Base-by-base conservation (phyloP, 352 stramenopile species). In the Sclerospora graminicola region DNA sequence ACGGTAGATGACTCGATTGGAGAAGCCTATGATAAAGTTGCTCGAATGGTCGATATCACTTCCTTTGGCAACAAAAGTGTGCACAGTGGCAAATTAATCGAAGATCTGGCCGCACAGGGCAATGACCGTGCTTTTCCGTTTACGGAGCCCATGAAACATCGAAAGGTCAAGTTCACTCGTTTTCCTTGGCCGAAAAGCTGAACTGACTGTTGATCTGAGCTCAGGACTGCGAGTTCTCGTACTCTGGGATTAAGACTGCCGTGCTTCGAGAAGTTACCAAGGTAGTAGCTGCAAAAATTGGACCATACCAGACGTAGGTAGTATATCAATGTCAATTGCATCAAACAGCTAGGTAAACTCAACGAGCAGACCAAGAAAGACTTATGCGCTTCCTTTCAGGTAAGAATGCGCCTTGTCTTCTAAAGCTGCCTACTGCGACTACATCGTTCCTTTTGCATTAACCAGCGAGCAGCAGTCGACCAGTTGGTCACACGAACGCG, bases 21-120 rank as follows among this genome's bases (percentile, higher is more conserved):
- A 10, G 96, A 99, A 72, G 93, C 93, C 5, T 99, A 97, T 54
- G 96, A 99, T 55, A 99, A 99, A 69, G 95, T 97, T 13, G 96
- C 95, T 8, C 78, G 95, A 24, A 87, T 99, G 60, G 65, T 99
- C 6, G 68, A 89, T 29, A 65, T 98, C 35, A 71, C 69, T 37
- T 58, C 47, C 6, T 46, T 31, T 18, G 35, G 30, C 28, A 59
- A 66, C 21, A 61, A 78, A 15, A 63, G 58, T 0, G 59, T 80
- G 2, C 92, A 96, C 26, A 90, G 94, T 4, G 96, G 96, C 14
- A 86, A 89, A 2, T 71, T 96, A n/a, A 83, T 99, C n/a, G 96
- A 99, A 55, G 55, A 71, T 6, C 68, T 96, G 29, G 95, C 96
- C 4, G 57, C 57, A 15, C 66, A 79, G 23, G 95, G 95, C n/a